These are phyloP conservation scores for Termitomyces sp. DNA, from an alignment of 768 basidiomycete species.

Conservation along the genomic window DNA sequence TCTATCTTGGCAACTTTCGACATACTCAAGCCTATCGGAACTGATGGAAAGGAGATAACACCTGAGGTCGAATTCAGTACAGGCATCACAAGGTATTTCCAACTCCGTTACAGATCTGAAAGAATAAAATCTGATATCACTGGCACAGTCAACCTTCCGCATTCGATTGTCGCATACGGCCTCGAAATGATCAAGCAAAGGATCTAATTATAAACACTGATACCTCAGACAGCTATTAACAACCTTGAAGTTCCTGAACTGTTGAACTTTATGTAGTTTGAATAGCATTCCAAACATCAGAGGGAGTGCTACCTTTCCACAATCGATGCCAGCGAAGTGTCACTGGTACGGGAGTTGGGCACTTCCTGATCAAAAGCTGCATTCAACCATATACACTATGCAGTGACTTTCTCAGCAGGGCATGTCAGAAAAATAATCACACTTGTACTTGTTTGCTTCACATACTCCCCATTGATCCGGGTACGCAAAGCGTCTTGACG, in stretches of 20 bases:
- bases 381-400: too few relatives aligned
- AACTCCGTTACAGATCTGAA: neutral
- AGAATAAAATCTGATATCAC: neutral
- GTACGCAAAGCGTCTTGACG: too few relatives aligned
- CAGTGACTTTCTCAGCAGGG: too few relatives aligned
- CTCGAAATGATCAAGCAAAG: constrained; percentile 3
- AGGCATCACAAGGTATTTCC: constrained; percentile 20
- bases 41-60: constrained; percentile 28
- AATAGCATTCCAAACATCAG: too few relatives aligned
- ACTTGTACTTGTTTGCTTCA: too few relatives aligned
- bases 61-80: constrained; percentile 27
- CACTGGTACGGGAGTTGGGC: too few relatives aligned
- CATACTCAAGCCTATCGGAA: constrained; percentile 29
- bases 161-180: constrained; percentile 9
- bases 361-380: too few relatives aligned
- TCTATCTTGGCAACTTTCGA: constrained; percentile 23
- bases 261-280: too few relatives aligned
- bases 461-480: too few relatives aligned
- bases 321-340: too few relatives aligned
- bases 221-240: neutral
- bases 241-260: neutral
- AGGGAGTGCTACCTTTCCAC: too few relatives aligned
- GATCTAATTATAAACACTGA: constrained; percentile 3
- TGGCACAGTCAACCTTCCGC: constrained; percentile 3
- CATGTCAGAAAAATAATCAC: too few relatives aligned